Evolutionary conservation across 768 basidiomycete species (phyloP).

Genomic region (Neoboletus subvelutipes): DNA sequence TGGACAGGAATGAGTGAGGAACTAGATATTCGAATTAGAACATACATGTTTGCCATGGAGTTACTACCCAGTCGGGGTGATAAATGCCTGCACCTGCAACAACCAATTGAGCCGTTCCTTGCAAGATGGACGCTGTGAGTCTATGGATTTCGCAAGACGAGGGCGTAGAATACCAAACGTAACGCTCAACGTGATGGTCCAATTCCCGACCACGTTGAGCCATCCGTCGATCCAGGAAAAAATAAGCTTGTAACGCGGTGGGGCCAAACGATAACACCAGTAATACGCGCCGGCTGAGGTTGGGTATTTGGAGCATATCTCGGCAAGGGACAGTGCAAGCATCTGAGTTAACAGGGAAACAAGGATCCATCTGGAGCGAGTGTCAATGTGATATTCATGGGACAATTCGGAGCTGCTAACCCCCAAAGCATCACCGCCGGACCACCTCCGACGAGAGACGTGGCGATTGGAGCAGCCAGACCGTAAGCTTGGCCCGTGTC

Average conservation of each 20-base stretch:
- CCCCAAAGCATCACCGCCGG: constrained; percentile 61
- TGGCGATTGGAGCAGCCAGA: constrained; percentile 55
- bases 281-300: constrained; percentile 65
- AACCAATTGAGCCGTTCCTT: constrained; percentile 59
- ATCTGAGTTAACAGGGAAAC: constrained; percentile 49
- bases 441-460: constrained; percentile 53
- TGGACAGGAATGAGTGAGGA: constrained; percentile 14
- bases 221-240: constrained; percentile 69
- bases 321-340: constrained; percentile 54
- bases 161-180: constrained; percentile 45
- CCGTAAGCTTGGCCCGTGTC: constrained; percentile 45
- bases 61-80: constrained; percentile 55
- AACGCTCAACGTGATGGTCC: constrained; percentile 66
- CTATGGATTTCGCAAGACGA: neutral
- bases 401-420: constrained; percentile 28
- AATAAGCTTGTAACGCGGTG: constrained; percentile 49
- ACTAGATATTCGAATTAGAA: neutral
- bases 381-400: neutral
- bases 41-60: constrained; percentile 60
- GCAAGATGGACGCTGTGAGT: neutral
- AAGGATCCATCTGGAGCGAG: constrained; percentile 44
- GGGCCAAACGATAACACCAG: constrained; percentile 62
- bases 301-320: constrained; percentile 60
- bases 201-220: constrained; percentile 66
- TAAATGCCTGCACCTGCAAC: constrained; percentile 60